Conservation (phyloP, 75 land plant species). For the Sequoia sempervirens region DNA sequence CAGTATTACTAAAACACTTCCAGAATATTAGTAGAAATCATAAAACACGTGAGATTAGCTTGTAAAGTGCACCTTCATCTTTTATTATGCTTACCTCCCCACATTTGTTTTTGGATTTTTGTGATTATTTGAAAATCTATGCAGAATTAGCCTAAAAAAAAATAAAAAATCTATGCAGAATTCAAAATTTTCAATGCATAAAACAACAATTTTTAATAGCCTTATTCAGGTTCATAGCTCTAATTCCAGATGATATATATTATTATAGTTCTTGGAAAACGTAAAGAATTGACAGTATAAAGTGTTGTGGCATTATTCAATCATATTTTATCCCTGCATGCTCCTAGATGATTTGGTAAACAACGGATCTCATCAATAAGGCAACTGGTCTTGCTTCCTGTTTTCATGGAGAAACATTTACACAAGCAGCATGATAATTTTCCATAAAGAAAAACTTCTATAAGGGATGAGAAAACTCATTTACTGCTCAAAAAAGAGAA, state of each 20-base stretch:
- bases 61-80: neutral
- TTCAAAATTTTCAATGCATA: neutral
- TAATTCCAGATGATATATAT: neutral
- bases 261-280: neutral
- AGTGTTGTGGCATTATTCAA: neutral
- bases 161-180: neutral
- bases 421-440: neutral
- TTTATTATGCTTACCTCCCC: neutral
- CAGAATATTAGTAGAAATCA: neutral
- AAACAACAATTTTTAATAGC: neutral
- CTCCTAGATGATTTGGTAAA: neutral
- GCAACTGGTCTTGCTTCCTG: neutral
- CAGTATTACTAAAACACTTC: neutral
- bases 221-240: neutral
- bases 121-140: too few relatives aligned
- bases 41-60: neutral
- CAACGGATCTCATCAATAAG: neutral
- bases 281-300: neutral
- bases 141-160: too few relatives aligned
- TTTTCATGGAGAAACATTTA: neutral
- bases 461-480: neutral
- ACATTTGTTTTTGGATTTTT: neutral
- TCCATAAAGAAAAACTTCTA: neutral
- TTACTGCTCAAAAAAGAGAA: neutral
- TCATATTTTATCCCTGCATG: neutral